Percentiles rank a stretch among this genome's conserved stretches.
Evolutionary conservation across 2,329 filamentous ascomycete species (phyloP).

Genomic region (Periconia digitata): DNA sequence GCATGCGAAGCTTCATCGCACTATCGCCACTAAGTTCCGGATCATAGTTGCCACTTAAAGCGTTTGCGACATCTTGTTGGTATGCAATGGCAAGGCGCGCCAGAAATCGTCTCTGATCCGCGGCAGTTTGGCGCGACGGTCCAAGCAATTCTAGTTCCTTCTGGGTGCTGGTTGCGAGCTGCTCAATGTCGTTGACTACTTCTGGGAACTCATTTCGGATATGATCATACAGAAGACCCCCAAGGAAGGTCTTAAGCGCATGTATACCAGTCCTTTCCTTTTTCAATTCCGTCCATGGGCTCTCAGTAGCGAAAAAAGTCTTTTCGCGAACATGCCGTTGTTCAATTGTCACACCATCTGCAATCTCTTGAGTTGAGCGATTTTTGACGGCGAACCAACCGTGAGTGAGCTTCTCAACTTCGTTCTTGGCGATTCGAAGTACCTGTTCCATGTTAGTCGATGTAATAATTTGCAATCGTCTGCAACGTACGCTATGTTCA

Average conservation of each 20-base stretch:
- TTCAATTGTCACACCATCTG: slow-evolving; percentile 8
- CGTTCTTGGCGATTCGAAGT: slow-evolving; percentile 11
- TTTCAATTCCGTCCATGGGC: slow-evolving; percentile 8
- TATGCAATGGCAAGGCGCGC: slow-evolving; percentile 5
- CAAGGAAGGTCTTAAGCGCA: slow-evolving; percentile 8
- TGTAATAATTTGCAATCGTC: background rate
- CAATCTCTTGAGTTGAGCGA: slow-evolving; percentile 10
- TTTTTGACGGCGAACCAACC: slow-evolving; percentile 14
- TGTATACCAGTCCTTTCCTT: slow-evolving; percentile 7
- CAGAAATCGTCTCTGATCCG: slow-evolving; percentile 7
- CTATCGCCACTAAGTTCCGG: slow-evolving; percentile 2
- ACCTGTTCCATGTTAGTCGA: slow-evolving; percentile 5
- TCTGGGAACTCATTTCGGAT: slow-evolving; percentile 9
- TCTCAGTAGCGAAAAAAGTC: slow-evolving; percentile 6
- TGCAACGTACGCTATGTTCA: slow-evolving; percentile 4
- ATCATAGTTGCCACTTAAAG: slow-evolving; percentile 9
- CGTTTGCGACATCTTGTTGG: slow-evolving; percentile 6
- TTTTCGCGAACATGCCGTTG: slow-evolving; percentile 7
- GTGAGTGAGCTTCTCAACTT: slow-evolving; percentile 10
- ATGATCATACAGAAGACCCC: slow-evolving; percentile 8
- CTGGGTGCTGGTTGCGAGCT: slow-evolving; percentile 2
- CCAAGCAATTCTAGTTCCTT: slow-evolving; percentile 7
- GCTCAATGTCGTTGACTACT: slow-evolving; percentile 9
- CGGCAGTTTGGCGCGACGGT: slow-evolving; percentile 8
- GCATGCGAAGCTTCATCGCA: slow-evolving; percentile 11